phyloP scores from a whole-genome alignment of 176 grass and related monocot genomes.

The Cenchrus fungigraminus region DNA sequence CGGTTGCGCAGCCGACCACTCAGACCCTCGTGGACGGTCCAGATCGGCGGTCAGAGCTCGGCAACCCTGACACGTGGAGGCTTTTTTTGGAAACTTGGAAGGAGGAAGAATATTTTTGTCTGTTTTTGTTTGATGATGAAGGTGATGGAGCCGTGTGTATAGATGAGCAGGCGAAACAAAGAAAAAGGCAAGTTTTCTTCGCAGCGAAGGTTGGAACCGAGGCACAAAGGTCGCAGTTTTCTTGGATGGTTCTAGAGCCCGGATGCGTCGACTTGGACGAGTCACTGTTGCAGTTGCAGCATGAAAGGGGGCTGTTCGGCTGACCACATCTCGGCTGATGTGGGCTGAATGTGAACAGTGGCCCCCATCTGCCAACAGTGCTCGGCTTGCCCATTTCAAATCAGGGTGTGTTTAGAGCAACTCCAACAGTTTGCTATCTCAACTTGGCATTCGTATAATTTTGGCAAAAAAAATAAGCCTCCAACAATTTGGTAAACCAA shows the following conservation, averaged over 20 bases:
- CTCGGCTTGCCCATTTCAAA: no score
- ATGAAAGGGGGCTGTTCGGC: no score
- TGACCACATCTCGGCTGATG: no score
- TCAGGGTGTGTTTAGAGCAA: no score
- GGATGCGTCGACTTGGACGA: neutral
- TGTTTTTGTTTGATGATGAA: neutral
- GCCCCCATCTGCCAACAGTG: no score
- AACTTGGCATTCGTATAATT: no score
- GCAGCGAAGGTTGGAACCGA: conserved; percentile 29
- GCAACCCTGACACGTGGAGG: neutral
- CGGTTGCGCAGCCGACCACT: conserved; percentile 15
- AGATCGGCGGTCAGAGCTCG: conserved; percentile 17
- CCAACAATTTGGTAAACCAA: no score
- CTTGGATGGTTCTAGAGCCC: neutral
- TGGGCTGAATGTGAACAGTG: no score
- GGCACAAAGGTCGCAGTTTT: neutral
- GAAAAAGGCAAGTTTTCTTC: conserved; percentile 4
- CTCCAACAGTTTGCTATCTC: no score
- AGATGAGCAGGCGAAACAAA: neutral
- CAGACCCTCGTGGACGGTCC: conserved; percentile 34
- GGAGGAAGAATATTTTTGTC: neutral
- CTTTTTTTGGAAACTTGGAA: neutral
- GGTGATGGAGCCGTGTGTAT: neutral
- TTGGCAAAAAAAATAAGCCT: no score
- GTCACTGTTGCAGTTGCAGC: neutral